Conservation (phyloP, 768 basidiomycete genomes). For the Boletus bicolor region DNA sequence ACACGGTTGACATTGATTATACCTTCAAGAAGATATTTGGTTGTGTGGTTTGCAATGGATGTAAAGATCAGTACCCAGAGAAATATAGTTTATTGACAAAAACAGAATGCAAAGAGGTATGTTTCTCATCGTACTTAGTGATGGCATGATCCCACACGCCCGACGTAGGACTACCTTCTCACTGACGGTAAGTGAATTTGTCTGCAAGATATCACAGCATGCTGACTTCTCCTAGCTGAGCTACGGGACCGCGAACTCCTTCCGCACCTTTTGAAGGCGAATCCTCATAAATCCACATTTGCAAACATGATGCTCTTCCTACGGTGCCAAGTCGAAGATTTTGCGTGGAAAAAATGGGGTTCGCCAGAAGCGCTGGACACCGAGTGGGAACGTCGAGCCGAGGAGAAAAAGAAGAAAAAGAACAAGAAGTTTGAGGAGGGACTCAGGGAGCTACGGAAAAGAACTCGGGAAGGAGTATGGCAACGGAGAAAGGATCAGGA, state of each 20-base stretch:
- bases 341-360: conserved; percentile 98
- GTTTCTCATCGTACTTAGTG: conserved; percentile 17
- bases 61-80: conserved; percentile 87
- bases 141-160: not conserved
- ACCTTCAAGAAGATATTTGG: conserved; percentile 79
- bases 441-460: conserved; percentile 74
- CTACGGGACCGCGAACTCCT: conserved; percentile 87
- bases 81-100: conserved; percentile 95
- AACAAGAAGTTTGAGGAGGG: conserved; percentile 94
- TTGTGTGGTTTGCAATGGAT: conserved; percentile 82
- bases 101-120: conserved; percentile 94
- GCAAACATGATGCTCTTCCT: conserved; percentile 99
- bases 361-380: conserved; percentile 86
- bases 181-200: conserved; percentile 70
- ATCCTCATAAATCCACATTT: conserved; percentile 92
- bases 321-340: conserved; percentile 90
- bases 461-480: conserved; percentile 88
- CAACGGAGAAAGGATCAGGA: conserved; percentile 83
- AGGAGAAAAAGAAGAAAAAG: conserved; percentile 85
- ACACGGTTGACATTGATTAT: conserved; percentile 85
- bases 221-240: conserved; percentile 58
- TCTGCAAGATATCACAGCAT: not conserved
- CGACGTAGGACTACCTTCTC: conserved; percentile 79
- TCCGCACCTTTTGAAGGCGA: conserved; percentile 91
- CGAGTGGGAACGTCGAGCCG: conserved; percentile 76